Conservation (phyloP, 345 rosid genomes). For the Geranium rotundifolium region DNA sequence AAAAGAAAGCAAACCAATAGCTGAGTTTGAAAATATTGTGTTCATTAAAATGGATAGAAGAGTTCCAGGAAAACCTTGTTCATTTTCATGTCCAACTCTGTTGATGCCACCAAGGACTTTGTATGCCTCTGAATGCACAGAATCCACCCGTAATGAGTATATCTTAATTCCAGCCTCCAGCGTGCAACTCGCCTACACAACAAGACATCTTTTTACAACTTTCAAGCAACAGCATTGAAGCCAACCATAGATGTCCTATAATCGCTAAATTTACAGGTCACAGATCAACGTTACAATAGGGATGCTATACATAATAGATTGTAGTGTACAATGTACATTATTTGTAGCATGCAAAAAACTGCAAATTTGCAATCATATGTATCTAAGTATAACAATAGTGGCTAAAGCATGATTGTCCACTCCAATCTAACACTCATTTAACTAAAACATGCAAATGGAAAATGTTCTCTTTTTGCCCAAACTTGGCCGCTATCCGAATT, state of each 20-base stretch:
- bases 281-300: not conserved
- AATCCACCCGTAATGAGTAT: constrained; percentile 82
- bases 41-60: not conserved
- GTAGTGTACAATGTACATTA: not conserved
- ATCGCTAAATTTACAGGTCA: not conserved
- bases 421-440: no score
- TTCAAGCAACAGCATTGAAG: not conserved
- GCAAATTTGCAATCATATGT: no score
- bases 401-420: no score
- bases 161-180: constrained; percentile 97
- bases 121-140: constrained; percentile 88
- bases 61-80: constrained; percentile 40
- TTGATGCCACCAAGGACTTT: constrained; percentile 91
- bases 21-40: no score
- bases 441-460: no score
- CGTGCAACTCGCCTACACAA: constrained; percentile 78
- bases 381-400: no score
- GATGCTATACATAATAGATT: not conserved
- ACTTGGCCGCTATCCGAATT: not conserved
- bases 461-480: no score
- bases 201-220: constrained; percentile 1
- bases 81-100: constrained; percentile 61
- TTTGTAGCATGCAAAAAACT: not conserved
- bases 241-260: not conserved
- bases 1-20: no score